These are phyloP conservation scores for Rubus idaeus DNA, from an alignment of 306 rosid species.

Conservation along the genomic window DNA sequence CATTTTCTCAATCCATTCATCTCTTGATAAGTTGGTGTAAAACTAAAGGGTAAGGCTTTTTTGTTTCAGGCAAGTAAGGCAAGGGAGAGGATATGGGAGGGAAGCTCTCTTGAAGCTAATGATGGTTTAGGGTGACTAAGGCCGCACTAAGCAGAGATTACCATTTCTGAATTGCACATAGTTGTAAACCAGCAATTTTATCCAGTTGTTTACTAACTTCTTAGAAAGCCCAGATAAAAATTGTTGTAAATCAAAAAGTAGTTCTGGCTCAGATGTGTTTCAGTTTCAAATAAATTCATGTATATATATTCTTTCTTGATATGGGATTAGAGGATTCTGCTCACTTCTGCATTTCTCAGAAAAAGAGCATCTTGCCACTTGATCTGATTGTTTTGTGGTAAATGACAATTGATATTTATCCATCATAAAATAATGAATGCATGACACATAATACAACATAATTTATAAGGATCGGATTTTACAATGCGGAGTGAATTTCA, in stretches of 20 bases:
- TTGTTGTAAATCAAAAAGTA: too few relatives aligned
- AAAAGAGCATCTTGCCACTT: conserved; percentile 1
- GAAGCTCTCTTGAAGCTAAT: conserved; percentile 3
- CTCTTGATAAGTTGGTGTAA: not conserved
- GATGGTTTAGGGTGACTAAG: not conserved
- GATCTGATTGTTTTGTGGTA: not conserved
- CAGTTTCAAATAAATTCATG: not conserved
- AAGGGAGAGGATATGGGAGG: conserved; percentile 34
- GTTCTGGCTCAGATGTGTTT: too few relatives aligned
- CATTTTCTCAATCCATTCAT: not conserved
- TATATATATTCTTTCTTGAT: not conserved
- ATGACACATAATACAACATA: not conserved
- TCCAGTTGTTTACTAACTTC: not conserved
- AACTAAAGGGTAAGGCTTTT: not conserved
- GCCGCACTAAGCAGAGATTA: not conserved
- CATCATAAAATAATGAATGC: not conserved
- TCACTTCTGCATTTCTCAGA: conserved; percentile 7
- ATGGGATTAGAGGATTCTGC: not conserved
- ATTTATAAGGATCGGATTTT: not conserved
- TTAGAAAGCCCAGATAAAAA: too few relatives aligned
- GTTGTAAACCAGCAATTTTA: not conserved
- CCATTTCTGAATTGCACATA: not conserved
- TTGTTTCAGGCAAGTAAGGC: conserved; percentile 28
- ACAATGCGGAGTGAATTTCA: not conserved
- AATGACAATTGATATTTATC: too few relatives aligned